Evolutionary conservation across 495 filamentous ascomycete species (phyloP).

Genomic region (Xylaria longipes): DNA sequence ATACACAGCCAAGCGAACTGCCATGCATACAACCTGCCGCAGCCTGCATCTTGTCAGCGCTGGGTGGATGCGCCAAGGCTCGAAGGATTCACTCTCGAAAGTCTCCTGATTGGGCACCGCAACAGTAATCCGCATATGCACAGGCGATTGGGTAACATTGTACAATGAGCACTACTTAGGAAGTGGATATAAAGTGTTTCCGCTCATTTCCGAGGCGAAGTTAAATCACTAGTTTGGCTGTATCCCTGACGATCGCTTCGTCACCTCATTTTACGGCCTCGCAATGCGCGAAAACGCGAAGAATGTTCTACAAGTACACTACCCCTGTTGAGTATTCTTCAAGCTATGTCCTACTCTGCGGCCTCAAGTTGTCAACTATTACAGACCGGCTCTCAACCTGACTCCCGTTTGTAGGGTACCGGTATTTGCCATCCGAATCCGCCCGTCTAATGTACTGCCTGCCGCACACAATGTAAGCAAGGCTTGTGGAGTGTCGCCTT

Average conservation of each 20-base stretch:
- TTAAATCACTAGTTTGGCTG: not conserved
- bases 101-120: conserved; percentile 2
- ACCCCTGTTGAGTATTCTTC: not conserved
- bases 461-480: conserved; percentile 4
- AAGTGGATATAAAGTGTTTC: conserved; percentile 17
- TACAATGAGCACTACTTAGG: not conserved
- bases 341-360: not conserved
- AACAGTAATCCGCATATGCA: conserved; percentile 19
- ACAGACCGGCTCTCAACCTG: not conserved
- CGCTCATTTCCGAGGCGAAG: conserved; percentile 14
- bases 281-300: no score
- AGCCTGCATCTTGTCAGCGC: not conserved
- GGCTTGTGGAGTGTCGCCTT: not conserved
- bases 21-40: not conserved
- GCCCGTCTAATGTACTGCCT: not conserved
- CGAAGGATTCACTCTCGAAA: not conserved
- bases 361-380: not conserved
- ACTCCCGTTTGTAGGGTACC: not conserved
- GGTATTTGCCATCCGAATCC: not conserved
- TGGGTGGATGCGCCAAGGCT: not conserved
- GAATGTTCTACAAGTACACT: no score
- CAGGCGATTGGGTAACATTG: not conserved
- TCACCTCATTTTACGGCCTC: not conserved
- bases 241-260: conserved; percentile 13
- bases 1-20: not conserved